A percentile compares a stretch with the other conserved stretches of the same genome.
phyloP scores from a whole-genome alignment of 1,139 yeast genomes.

The Debaryomyces psychrophilus region DNA sequence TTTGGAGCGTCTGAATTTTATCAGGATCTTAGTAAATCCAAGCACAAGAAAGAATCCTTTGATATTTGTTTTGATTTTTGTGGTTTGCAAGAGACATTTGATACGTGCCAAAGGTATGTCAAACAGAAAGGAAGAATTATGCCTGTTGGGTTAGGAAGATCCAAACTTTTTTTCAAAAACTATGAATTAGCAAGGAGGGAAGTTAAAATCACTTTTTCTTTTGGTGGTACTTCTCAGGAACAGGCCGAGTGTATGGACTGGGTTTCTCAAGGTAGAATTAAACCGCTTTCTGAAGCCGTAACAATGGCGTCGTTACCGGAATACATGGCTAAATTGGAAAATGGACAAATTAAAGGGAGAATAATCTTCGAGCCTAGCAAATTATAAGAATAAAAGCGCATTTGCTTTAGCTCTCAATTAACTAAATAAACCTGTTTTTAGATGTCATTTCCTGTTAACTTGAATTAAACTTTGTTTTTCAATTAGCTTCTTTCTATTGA shows the following conservation, averaged over 20 bases:
- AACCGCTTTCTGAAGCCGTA: slow-evolving; percentile 38
- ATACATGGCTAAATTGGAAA: slow-evolving; percentile 36
- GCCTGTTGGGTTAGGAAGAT: slow-evolving; percentile 48
- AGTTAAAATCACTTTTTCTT: slow-evolving; percentile 42
- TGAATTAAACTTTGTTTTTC: neutral
- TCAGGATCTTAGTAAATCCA: slow-evolving; percentile 32
- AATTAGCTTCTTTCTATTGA: no score
- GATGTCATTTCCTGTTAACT: no score
- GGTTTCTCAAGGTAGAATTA: slow-evolving; percentile 44
- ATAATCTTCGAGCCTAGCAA: slow-evolving; percentile 43
- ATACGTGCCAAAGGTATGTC: slow-evolving; percentile 37
- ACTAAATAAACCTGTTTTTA: no score
- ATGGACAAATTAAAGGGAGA: slow-evolving; percentile 49
- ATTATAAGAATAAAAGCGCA: neutral
- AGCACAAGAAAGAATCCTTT: slow-evolving; percentile 36
- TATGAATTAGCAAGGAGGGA: slow-evolving; percentile 47
- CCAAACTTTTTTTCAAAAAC: slow-evolving; percentile 34
- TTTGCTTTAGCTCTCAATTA: neutral
- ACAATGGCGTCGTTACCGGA: slow-evolving; percentile 41
- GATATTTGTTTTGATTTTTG: slow-evolving; percentile 50
- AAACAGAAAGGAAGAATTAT: slow-evolving; percentile 43
- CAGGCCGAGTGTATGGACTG: slow-evolving; percentile 49
- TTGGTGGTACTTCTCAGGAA: slow-evolving; percentile 52
- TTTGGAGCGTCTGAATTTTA: slow-evolving; percentile 51
- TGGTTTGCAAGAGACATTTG: slow-evolving; percentile 44